Base-by-base conservation (phyloP, 2,329 filamentous ascomycete species). In the Lecanoromycetidae sp. region DNA sequence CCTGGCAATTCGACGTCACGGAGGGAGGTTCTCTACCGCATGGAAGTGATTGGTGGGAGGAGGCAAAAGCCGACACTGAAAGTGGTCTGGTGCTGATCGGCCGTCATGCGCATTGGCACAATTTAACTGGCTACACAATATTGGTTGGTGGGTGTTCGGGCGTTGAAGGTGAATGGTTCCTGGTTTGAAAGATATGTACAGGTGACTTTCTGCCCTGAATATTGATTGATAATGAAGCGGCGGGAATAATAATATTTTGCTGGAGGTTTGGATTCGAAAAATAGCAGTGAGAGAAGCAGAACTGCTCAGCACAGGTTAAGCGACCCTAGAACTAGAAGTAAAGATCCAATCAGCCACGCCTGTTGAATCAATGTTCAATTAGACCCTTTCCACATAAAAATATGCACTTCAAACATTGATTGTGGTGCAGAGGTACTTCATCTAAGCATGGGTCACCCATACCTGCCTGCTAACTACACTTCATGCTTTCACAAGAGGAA, bases 1-100 rank as follows among this genome's bases (percentile, higher is more conserved):
- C 27, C 30, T 12, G 30, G 27, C 40, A 42, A 43, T 50, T 46
- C 40, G 48, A 52, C 48, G 51, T 52, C 51, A 52, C 44, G 38
- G 38, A 44, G 35, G 48, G 32, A 25, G 44, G 34, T 38, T 41
- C 44, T 42, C 46, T 53, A 37, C 49, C 51, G 51, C 51, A 12
- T 12, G 30, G 19, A 46, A 29, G 12, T 48, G 33, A 51, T 53
- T 53, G 51, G 51, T 17, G 39, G 38, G 40, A 29, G 46, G 33
- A 37, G 25, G 34, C 23, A 44, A 42, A 43, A 49, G 40, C 46
- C 46, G 50, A 49, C 23, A n/a, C 46, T 37, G 32, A 22, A 49
- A 30, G 19, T 46, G 22, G 50, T 35, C 13, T 33, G 30, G 39
- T 20, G 23, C 23, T 32, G 49, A 46, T 41, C 40, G 29, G 22